Conservation (phyloP, 2,329 filamentous ascomycete species). For the Cladorrhinum sp. region DNA sequence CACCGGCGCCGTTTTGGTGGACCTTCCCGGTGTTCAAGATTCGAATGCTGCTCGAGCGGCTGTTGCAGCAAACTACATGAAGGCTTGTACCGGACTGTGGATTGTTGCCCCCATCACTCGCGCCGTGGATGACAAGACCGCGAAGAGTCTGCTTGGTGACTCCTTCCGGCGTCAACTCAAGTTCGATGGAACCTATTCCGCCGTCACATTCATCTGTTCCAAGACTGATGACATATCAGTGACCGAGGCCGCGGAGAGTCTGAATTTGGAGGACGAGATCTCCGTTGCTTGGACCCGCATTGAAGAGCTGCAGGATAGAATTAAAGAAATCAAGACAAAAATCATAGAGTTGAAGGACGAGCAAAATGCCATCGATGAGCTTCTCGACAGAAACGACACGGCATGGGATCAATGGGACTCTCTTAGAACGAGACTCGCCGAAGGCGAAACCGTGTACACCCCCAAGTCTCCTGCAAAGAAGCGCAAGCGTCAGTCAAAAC, state of each 20-base stretch:
- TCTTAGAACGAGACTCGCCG: conserved; percentile 14
- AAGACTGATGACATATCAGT: conserved; percentile 60
- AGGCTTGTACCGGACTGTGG: conserved; percentile 57
- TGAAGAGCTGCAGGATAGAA: conserved; percentile 20
- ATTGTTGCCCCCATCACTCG: conserved; percentile 58
- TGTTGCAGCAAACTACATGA: conserved; percentile 55
- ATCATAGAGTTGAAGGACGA: conserved; percentile 30
- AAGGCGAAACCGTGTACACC: conserved; percentile 26
- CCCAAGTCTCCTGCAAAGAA: conserved; percentile 23
- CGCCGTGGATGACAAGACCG: conserved; percentile 58
- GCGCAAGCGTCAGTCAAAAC: conserved; percentile 23
- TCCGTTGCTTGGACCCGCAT: conserved; percentile 13
- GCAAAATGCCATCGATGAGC: conserved; percentile 32
- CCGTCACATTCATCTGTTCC: conserved; percentile 57
- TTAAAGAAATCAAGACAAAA: not conserved
- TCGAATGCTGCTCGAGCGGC: conserved; percentile 57
- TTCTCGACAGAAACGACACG: conserved; percentile 24
- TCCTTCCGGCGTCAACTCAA: conserved; percentile 57
- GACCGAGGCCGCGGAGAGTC: conserved; percentile 8
- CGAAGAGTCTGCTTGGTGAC: conserved; percentile 52
- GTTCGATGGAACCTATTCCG: conserved; percentile 51
- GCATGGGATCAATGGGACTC: conserved; percentile 26
- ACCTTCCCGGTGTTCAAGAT: conserved; percentile 59
- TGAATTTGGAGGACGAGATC: conserved; percentile 22
- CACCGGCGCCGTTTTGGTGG: conserved; percentile 37